These are phyloP conservation scores for Candida berthetii DNA, from an alignment of 805 yeast genomes.

Conservation along the genomic window DNA sequence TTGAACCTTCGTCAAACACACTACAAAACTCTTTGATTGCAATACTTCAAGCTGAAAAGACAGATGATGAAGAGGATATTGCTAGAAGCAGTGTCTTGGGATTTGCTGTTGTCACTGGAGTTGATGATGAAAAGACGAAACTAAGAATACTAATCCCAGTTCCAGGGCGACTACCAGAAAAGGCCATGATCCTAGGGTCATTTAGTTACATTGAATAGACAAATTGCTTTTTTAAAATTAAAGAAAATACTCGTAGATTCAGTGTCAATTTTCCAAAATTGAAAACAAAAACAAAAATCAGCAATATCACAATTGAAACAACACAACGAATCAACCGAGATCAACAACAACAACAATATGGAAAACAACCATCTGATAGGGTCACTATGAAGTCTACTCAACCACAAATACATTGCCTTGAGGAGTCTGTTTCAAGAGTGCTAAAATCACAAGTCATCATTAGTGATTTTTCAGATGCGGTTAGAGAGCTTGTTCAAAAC, in stretches of 20 bases:
- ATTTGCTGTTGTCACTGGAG: conserved; percentile 49
- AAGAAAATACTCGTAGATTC: too few relatives aligned
- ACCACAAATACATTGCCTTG: background rate
- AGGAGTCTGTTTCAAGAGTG: background rate
- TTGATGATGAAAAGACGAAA: conserved; percentile 68
- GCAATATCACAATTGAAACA: too few relatives aligned
- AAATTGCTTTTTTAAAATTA: too few relatives aligned
- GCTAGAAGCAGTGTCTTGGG: conserved; percentile 63
- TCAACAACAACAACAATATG: too few relatives aligned
- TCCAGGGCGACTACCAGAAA: conserved; percentile 79
- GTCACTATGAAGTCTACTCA: too few relatives aligned
- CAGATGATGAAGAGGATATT: conserved; percentile 41
- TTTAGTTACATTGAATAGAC: conserved; percentile 74
- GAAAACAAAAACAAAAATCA: too few relatives aligned
- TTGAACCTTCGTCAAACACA: conserved; percentile 43
- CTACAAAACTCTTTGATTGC: conserved; percentile 78
- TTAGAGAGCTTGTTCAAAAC: conserved; percentile 47
- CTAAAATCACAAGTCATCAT: conserved; percentile 30
- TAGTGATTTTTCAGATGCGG: conserved; percentile 30
- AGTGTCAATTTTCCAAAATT: too few relatives aligned
- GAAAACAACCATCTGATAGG: too few relatives aligned
- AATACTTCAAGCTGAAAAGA: conserved; percentile 41
- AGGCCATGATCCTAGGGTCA: conserved; percentile 68
- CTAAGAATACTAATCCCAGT: conserved; percentile 76
- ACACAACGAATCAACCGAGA: too few relatives aligned